A percentile compares a stretch with the other conserved stretches of the same genome.
Conservation (phyloP, 106 monocot species). For the Apostasia shenzhenica region DNA sequence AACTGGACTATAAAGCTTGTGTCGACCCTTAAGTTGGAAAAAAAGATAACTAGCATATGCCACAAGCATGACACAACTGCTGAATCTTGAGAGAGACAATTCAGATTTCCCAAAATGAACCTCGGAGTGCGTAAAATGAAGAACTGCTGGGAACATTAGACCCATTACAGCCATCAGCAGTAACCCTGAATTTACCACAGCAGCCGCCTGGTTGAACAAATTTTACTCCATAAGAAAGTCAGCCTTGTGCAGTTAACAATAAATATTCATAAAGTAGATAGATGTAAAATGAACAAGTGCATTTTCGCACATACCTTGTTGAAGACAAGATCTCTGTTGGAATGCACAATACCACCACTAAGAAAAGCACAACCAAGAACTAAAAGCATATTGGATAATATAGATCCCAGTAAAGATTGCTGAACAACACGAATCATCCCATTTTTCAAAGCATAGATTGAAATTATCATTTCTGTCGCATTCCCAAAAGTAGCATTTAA, state of each 20-base stretch:
- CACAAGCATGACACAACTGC: conserved; percentile 91
- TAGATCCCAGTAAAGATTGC: conserved; percentile 93
- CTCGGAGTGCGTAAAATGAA: conserved; percentile 95
- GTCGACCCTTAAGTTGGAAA: conserved; percentile 84
- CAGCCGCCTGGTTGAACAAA: conserved; percentile 60
- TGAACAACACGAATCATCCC: conserved; percentile 98
- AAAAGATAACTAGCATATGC: conserved; percentile 92
- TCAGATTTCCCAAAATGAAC: conserved; percentile 94
- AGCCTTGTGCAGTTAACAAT: background rate
- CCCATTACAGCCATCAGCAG: conserved; percentile 98
- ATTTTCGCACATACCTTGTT: conserved; percentile 52
- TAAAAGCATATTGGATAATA: conserved; percentile 95
- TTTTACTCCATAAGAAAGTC: background rate
- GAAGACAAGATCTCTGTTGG: conserved; percentile 75
- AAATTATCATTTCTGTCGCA: conserved; percentile 99
- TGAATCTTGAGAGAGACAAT: conserved; percentile 87
- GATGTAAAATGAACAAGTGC: background rate
- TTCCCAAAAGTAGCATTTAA: conserved; percentile 99
- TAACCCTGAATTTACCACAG: conserved; percentile 91
- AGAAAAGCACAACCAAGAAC: conserved; percentile 98
- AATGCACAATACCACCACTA: conserved; percentile 73
- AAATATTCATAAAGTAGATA: too few species aligned
- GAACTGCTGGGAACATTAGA: conserved; percentile 88
- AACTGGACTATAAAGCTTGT: conserved; percentile 56
- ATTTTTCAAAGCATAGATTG: conserved; percentile 81